Conservation (phyloP, 176 grass and related monocot species). For the Avena atlantica region DNA sequence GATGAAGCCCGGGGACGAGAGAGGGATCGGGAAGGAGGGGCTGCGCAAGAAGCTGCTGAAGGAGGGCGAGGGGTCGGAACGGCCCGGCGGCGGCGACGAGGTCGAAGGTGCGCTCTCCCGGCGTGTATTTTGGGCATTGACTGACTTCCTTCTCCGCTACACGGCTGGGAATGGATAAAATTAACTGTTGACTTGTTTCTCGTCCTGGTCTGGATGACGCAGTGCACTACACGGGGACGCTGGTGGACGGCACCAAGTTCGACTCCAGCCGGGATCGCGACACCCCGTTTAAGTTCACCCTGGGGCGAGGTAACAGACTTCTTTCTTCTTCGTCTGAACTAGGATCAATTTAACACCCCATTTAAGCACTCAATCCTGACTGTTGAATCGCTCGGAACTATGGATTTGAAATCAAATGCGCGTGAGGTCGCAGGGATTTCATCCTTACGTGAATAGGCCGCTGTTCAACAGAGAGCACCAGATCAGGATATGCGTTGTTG, state of each 20-base stretch:
- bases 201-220: conserved; percentile 7
- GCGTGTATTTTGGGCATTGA: not conserved
- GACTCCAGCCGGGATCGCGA: conserved; percentile 81
- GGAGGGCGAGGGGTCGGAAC: conserved; percentile 61
- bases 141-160: not conserved
- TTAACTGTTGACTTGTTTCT: not conserved
- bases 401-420: not conserved
- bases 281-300: conserved; percentile 72
- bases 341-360: not conserved
- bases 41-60: conserved; percentile 76
- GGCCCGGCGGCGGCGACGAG: conserved; percentile 69
- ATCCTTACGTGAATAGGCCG: not conserved
- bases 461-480: not conserved
- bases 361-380: not conserved
- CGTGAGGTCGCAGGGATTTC: not conserved
- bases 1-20: conserved; percentile 71
- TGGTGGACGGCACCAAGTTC: conserved; percentile 77
- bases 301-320: conserved; percentile 62
- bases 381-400: not conserved
- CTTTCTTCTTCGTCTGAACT: not conserved
- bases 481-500: not conserved
- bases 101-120: conserved; percentile 62
- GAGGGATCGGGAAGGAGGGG: conserved; percentile 73
- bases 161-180: not conserved
- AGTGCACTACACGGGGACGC: conserved; percentile 93